phyloP scores from a whole-genome alignment of 148 eudicot species.

The Agrostemma githago region DNA sequence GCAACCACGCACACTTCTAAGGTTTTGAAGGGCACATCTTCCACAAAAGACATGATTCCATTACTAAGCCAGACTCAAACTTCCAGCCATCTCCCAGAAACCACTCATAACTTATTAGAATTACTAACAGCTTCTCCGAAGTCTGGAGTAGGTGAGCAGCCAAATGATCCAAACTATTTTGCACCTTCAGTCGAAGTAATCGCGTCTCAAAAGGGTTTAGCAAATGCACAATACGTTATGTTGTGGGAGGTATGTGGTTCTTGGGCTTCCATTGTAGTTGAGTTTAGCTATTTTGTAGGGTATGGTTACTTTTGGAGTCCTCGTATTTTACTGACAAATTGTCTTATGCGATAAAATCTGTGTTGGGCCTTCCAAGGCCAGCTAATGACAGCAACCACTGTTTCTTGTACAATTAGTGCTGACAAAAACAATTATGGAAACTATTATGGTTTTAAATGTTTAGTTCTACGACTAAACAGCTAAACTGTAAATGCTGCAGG shows the following conservation, averaged over 20 bases:
- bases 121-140: neutral
- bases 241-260: neutral
- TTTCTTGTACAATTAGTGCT: neutral
- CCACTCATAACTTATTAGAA: neutral
- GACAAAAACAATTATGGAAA: neutral
- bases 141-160: neutral
- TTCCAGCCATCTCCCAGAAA: no score
- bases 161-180: neutral
- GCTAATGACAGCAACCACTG: neutral
- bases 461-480: neutral
- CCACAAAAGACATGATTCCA: no score
- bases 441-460: neutral
- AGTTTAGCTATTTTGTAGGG: neutral
- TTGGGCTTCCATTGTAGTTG: neutral
- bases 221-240: neutral
- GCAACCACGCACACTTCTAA: no score
- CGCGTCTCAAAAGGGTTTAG: neutral
- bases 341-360: neutral
- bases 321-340: neutral
- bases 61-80: no score
- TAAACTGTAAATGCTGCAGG: neutral
- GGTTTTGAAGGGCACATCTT: no score
- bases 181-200: neutral
- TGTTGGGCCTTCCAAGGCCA: neutral
- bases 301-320: neutral